Percentiles rank a stretch among this genome's conserved stretches.
Conservation (phyloP, 441 rosid species). For the Erodium moschatum region DNA sequence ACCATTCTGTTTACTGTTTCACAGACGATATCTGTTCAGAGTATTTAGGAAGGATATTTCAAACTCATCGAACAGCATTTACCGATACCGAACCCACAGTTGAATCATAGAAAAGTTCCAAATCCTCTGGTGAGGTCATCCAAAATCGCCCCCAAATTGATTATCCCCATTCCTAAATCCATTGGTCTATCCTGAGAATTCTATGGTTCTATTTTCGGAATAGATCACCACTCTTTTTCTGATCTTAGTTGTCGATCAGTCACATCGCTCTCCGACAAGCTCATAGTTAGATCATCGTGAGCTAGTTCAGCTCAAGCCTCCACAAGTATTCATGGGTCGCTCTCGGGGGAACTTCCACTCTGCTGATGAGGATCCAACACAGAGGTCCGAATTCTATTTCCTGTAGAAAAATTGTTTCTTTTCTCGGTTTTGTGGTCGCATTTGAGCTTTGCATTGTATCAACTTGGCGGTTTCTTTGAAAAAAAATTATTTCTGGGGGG, state of each 20-base stretch:
- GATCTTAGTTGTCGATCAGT: background rate
- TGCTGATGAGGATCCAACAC: constrained; percentile 58
- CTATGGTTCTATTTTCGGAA: too few species aligned
- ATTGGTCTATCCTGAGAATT: too few species aligned
- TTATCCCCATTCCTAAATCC: too few species aligned
- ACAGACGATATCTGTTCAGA: too few species aligned
- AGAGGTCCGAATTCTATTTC: constrained; percentile 41
- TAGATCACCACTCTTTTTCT: too few species aligned
- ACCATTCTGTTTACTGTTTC: background rate
- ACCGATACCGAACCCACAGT: background rate
- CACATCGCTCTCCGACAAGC: background rate
- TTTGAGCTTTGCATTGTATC: constrained; percentile 10
- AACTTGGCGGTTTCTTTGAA: background rate
- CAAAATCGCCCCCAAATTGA: background rate
- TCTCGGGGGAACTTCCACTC: constrained; percentile 28
- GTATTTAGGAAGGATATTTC: background rate
- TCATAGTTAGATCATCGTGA: constrained; percentile 16
- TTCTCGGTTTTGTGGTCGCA: background rate
- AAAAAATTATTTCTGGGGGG: too few species aligned
- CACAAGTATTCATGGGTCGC: constrained; percentile 58
- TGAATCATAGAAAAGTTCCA: background rate
- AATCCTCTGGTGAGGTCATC: background rate
- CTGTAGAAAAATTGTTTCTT: background rate
- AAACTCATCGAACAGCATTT: background rate
- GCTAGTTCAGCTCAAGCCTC: constrained; percentile 19